Evolutionary conservation across 192 early-diverging fungal genomes (phyloP), one percentile per base, ranked within the genome.

Genomic region (Cetraspora pellucida): DNA sequence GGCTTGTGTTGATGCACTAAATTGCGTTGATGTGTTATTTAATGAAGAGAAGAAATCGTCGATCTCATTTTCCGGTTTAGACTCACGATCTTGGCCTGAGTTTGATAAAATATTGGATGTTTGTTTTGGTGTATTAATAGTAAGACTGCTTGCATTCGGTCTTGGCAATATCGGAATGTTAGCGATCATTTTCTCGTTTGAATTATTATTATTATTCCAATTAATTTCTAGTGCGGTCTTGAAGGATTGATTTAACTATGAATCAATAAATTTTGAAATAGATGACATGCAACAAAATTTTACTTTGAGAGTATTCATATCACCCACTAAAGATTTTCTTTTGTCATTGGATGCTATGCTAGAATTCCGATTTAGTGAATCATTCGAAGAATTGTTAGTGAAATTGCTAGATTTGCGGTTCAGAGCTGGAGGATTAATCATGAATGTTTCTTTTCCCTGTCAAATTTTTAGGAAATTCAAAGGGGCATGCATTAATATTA

Each of bases 311-410:
- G 47, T 0, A 2, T 16, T 2, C 10, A 54, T 54, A 19, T 54
- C 50, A 0, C 50, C 19, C 16, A 54, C 5, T 54, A 14, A 52
- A 52, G 6, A 52, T 52, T 52, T 9, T 13, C 50, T 52, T 52
- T 19, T 52, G 13, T 52, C 11, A 52, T 52, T 13, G 50, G 4
- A 1, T 19, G 64, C 31, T 5, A 46, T 14, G 31, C 43, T 66
- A 45, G 64, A 66, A n/a, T 66, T 25, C 14, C 14, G 64, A 46
- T 30, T 66, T 66, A 63, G 23, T 28, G 59, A 27, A 61, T n/a
- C n/a, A 61, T 28, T 61, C 10, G 63, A 65, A 65, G 28, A 65
- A 58, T 58, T 23, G 21, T 58, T n/a, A 58, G 16, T 58, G 10
- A 65, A 8, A 30, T 2, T 43, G 3, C 63, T 65, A 10, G 28